Evolutionary conservation across 768 basidiomycete genomes (phyloP).

Genomic region (Amanita rubescens): DNA sequence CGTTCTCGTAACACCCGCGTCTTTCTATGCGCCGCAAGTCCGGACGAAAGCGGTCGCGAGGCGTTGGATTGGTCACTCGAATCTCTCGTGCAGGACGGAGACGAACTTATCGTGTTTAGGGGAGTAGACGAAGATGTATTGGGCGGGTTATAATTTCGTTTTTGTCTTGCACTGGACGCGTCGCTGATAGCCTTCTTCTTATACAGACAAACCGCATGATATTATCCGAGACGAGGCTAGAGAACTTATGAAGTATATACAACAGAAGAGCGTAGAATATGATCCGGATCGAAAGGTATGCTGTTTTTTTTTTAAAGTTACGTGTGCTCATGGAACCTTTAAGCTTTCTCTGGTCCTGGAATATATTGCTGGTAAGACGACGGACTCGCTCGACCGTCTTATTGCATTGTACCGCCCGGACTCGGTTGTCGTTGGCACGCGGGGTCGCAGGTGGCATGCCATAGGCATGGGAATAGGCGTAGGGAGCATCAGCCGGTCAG

Average conservation of each 20-base stretch:
- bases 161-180: not conserved
- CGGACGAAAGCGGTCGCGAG: constrained; percentile 81
- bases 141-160: constrained; percentile 40
- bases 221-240: constrained; percentile 79
- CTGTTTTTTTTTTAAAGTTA: not conserved
- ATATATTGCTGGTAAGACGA: constrained; percentile 87
- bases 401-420: constrained; percentile 91
- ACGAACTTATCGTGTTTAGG: constrained; percentile 87
- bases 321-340: not conserved
- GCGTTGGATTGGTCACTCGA: constrained; percentile 94
- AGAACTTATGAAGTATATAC: constrained; percentile 70
- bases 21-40: constrained; percentile 83
- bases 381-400: constrained; percentile 84
- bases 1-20: constrained; percentile 74
- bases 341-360: constrained; percentile 89
- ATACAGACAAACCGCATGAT: constrained; percentile 57
- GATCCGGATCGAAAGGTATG: constrained; percentile 69
- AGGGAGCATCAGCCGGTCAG: constrained; percentile 45
- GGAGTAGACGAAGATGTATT: constrained; percentile 86
- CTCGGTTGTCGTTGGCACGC: constrained; percentile 87
- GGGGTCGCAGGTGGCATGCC: constrained; percentile 49
- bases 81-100: constrained; percentile 76
- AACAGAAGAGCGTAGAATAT: constrained; percentile 71
- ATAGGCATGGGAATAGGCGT: constrained; percentile 31
- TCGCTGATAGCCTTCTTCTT: not conserved